phyloP scores from a whole-genome alignment of 441 rosid species.

The Dalechampia spathulata region DNA sequence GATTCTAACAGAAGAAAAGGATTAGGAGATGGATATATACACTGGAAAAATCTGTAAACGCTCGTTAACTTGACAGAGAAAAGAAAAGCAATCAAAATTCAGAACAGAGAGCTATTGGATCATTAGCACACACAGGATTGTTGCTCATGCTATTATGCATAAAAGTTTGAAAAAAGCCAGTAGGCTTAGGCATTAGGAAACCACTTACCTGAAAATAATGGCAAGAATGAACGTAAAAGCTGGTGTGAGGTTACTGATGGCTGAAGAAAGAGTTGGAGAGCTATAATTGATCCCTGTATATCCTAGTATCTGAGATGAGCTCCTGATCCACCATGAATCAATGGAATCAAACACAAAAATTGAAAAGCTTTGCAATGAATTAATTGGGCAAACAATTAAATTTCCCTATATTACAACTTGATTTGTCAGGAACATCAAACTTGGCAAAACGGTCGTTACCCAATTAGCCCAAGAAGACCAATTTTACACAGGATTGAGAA shows the following conservation, averaged over 20 bases:
- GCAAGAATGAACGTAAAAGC: conserved; percentile 26
- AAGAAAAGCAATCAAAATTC: no score
- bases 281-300: conserved; percentile 20
- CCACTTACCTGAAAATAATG: conserved; percentile 17
- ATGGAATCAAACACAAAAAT: no score
- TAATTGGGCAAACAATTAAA: no score
- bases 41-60: background rate
- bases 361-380: no score
- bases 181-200: background rate
- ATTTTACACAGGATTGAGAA: conserved; percentile 17
- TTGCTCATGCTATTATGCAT: no score
- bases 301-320: conserved; percentile 24
- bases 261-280: conserved; percentile 25
- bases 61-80: background rate
- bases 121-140: no score
- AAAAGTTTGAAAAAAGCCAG: background rate
- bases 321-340: no score
- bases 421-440: no score
- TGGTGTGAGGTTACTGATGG: conserved; percentile 22
- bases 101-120: no score
- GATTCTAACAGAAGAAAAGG: no score
- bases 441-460: conserved; percentile 9
- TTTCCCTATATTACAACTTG: no score
- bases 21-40: background rate
- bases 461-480: conserved; percentile 24